Percentiles rank a stretch among this genome's conserved stretches.
These are phyloP conservation scores for Xenoacremonium recifei DNA, from an alignment of 2,329 filamentous ascomycete genomes.

Conservation along the genomic window DNA sequence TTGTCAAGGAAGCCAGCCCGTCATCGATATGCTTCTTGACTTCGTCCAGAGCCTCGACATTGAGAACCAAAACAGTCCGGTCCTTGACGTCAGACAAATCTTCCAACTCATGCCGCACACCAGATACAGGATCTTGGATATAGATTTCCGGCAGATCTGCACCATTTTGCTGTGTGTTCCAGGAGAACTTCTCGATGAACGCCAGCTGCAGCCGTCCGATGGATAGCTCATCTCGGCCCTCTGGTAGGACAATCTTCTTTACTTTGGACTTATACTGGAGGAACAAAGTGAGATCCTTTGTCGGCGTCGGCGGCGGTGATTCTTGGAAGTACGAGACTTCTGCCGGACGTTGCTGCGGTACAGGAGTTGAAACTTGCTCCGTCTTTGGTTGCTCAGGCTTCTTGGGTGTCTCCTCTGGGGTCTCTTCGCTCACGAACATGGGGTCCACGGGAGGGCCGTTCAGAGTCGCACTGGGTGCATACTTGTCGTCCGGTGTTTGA, in stretches of 20 bases:
- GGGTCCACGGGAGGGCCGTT: conserved; percentile 55
- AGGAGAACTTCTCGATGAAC: conserved; percentile 98
- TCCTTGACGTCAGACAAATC: conserved; percentile 93
- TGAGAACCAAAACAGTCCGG: conserved; percentile 89
- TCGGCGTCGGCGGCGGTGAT: conserved; percentile 60
- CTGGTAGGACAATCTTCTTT: conserved; percentile 88
- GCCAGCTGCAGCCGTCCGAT: conserved; percentile 88
- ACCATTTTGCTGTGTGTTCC: conserved; percentile 95
- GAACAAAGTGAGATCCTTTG: conserved; percentile 90
- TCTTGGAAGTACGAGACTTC: conserved; percentile 56
- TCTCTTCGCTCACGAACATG: conserved; percentile 26
- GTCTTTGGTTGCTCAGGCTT: conserved; percentile 6
- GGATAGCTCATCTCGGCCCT: conserved; percentile 80
- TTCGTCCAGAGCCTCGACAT: conserved; percentile 90
- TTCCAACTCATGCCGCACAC: conserved; percentile 94
- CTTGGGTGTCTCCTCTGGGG: conserved; percentile 11
- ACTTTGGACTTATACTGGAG: conserved; percentile 96
- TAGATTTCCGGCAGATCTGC: conserved; percentile 94
- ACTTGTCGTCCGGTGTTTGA: conserved; percentile 68
- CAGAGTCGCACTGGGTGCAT: conserved; percentile 55
- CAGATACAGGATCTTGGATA: conserved; percentile 92
- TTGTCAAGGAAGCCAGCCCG: conserved; percentile 75
- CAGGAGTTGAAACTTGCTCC: conserved; percentile 19
- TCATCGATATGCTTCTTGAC: conserved; percentile 97
- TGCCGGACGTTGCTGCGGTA: conserved; percentile 42